These are phyloP conservation scores for Saussurea involucrata DNA, from an alignment of 129 eudicot species.

Conservation along the genomic window DNA sequence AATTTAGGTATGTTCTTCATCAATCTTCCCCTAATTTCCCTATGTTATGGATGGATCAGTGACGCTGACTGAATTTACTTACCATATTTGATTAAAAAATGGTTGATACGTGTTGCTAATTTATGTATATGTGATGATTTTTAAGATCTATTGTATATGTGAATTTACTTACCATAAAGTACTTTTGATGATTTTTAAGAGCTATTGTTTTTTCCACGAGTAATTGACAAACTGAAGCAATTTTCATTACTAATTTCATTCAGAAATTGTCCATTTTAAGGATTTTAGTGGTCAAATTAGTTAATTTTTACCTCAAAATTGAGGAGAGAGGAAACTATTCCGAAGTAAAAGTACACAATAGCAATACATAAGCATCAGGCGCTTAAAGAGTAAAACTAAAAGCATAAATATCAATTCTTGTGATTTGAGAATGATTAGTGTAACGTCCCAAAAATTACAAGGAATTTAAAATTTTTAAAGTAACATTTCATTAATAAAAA, in stretches of 20 bases:
- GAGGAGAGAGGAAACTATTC: neutral
- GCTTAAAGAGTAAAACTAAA: neutral
- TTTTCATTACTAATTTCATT: neutral
- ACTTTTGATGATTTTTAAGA: slow-evolving; percentile 4
- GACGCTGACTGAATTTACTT: neutral
- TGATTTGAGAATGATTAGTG: slow-evolving; percentile 6
- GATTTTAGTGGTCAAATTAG: neutral
- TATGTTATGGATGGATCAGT: no score
- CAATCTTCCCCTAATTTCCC: no score
- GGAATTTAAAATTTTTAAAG: no score
- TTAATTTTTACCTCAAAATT: neutral
- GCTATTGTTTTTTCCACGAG: neutral
- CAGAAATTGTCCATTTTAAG: neutral
- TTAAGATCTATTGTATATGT: no score
- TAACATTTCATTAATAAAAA: no score
- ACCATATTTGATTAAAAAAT: neutral
- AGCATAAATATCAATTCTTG: neutral
- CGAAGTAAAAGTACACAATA: neutral
- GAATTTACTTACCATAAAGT: no score
- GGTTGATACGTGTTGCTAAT: neutral
- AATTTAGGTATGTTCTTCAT: no score
- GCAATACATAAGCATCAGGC: neutral
- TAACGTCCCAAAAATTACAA: no score
- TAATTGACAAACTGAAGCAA: slow-evolving; percentile 2
- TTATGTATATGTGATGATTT: neutral